phyloP scores from a whole-genome alignment of 2,329 filamentous ascomycete species.

The Catunica adiposa region DNA sequence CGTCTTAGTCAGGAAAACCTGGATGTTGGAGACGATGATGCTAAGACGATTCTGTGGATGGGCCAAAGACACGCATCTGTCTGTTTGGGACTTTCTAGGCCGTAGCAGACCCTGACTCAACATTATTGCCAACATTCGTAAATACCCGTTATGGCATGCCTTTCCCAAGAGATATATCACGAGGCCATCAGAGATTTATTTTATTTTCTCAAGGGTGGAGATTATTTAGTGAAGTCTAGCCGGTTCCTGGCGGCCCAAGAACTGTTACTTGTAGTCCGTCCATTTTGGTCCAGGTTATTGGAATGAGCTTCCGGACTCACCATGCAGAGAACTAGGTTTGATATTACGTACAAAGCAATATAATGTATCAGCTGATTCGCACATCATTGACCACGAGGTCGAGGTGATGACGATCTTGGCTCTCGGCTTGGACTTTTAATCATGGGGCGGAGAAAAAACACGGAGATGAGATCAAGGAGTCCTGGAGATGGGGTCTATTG shows the following conservation, averaged over 20 bases:
- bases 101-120: neutral
- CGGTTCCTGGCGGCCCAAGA: neutral
- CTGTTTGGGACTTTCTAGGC: neutral
- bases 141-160: no score
- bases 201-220: neutral
- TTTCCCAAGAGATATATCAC: neutral
- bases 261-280: neutral
- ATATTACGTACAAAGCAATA: neutral
- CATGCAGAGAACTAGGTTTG: neutral
- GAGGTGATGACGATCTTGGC: neutral
- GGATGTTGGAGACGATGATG: neutral
- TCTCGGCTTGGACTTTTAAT: neutral
- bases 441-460: neutral
- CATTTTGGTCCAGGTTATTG: neutral
- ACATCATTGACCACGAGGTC: neutral
- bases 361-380: neutral
- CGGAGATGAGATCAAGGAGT: neutral
- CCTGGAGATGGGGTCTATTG: neutral
- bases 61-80: neutral
- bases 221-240: neutral
- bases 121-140: no score
- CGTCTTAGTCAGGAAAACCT: neutral
- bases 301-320: neutral
- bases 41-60: neutral
- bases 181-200: neutral